A percentile compares a stretch with the other conserved stretches of the same genome.
phyloP scores from a whole-genome alignment of 345 rosid species.

The Linum usitatissimum region DNA sequence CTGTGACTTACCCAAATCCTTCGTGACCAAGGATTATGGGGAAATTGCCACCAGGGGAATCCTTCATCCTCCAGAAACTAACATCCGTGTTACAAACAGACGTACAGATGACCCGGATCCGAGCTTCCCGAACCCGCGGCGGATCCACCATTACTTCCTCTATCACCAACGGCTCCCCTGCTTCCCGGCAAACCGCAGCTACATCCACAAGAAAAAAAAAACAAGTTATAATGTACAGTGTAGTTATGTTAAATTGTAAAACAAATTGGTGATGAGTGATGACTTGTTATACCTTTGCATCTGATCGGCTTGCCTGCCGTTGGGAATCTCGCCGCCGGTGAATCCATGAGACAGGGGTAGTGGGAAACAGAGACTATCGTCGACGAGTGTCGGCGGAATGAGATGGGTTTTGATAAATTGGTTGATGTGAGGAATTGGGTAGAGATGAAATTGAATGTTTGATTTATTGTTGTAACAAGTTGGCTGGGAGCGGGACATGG shows the following conservation, averaged over 20 bases:
- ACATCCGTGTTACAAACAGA: slow-evolving; percentile 70
- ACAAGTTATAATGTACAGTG: background rate
- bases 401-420: too few species aligned
- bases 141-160: slow-evolving; percentile 77
- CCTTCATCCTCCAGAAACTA: slow-evolving; percentile 50
- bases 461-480: too few species aligned
- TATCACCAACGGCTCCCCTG: slow-evolving; percentile 64
- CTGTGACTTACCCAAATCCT: slow-evolving; percentile 57
- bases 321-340: slow-evolving; percentile 2
- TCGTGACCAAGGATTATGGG: slow-evolving; percentile 90
- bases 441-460: too few species aligned
- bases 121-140: slow-evolving; percentile 57
- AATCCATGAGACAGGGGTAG: background rate
- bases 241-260: background rate
- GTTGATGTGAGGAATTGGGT: too few species aligned
- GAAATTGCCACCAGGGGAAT: slow-evolving; percentile 22
- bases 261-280: too few species aligned
- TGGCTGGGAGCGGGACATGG: too few species aligned
- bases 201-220: background rate
- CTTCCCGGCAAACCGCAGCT: slow-evolving; percentile 62
- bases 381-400: too few species aligned
- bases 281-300: slow-evolving; percentile 39
- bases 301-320: slow-evolving; percentile 43
- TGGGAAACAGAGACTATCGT: too few species aligned
- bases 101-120: slow-evolving; percentile 63